These are phyloP conservation scores for Candida neerlandica DNA, from an alignment of 1,139 yeast species.

Conservation along the genomic window DNA sequence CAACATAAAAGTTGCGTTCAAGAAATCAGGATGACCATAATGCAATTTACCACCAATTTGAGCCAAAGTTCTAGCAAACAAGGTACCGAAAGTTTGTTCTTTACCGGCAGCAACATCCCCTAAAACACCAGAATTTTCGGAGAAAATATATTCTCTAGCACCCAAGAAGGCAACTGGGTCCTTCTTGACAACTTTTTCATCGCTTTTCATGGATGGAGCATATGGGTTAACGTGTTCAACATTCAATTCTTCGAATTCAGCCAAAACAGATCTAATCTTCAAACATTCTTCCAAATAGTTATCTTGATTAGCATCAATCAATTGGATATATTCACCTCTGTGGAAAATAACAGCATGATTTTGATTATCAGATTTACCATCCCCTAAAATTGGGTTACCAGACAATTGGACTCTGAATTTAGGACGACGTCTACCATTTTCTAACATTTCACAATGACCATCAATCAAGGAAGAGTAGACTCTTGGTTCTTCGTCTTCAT, in stretches of 20 bases:
- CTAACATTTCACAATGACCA: conserved; percentile 46
- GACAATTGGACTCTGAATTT: conserved; percentile 49
- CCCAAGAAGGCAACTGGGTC: conserved; percentile 58
- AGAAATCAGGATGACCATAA: conserved; percentile 60
- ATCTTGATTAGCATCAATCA: conserved; percentile 60
- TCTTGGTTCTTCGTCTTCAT: conserved; percentile 23
- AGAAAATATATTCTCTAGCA: conserved; percentile 57
- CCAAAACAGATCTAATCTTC: conserved; percentile 51
- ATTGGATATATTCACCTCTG: conserved; percentile 56
- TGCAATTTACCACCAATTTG: conserved; percentile 58
- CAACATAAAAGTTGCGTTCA: conserved; percentile 52
- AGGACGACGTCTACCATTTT: conserved; percentile 37
- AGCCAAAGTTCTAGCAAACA: conserved; percentile 57
- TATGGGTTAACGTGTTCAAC: conserved; percentile 51
- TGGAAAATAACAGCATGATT: conserved; percentile 52
- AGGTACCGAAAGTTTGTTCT: conserved; percentile 59
- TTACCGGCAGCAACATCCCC: conserved; percentile 63
- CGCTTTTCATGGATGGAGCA: conserved; percentile 25
- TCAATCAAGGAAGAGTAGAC: conserved; percentile 43
- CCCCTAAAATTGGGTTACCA: conserved; percentile 59
- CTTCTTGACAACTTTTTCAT: conserved; percentile 19
- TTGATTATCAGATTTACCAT: conserved; percentile 60
- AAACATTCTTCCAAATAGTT: conserved; percentile 58
- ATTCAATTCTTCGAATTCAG: conserved; percentile 51
- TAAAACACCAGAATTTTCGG: conserved; percentile 55